Conservation (phyloP, 208 protist species). For the Trypanosoma lewisi region DNA sequence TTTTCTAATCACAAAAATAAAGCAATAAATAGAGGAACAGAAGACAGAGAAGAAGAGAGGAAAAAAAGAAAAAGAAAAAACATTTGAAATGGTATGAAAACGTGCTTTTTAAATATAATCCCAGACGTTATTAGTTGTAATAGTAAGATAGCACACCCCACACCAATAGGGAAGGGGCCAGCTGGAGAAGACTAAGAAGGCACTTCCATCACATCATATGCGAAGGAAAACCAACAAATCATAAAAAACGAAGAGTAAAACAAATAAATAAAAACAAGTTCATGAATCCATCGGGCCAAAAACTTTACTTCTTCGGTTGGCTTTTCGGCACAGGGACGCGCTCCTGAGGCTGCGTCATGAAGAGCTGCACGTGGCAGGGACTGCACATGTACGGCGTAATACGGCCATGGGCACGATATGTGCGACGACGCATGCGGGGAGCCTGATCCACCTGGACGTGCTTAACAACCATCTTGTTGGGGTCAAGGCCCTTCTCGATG, state of each 20-base stretch:
- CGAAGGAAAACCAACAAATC: conserved; percentile 7
- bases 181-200: no score
- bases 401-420: conserved; percentile 95
- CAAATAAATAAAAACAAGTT: conserved; percentile 21
- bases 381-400: conserved; percentile 95
- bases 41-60: no score
- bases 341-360: conserved; percentile 84
- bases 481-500: conserved; percentile 88
- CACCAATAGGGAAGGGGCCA: no score
- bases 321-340: conserved; percentile 79
- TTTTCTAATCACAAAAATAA: background rate
- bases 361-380: conserved; percentile 67
- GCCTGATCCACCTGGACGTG: conserved; percentile 93
- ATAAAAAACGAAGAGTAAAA: conserved; percentile 26
- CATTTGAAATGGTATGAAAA: no score
- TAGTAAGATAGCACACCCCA: no score
- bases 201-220: background rate
- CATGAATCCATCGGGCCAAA: conserved; percentile 14
- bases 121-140: no score
- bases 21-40: no score
- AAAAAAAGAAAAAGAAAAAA: background rate
- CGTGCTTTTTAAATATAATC: no score
- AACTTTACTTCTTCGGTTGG: conserved; percentile 78
- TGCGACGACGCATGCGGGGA: conserved; percentile 89
- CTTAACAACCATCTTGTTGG: conserved; percentile 90